A percentile compares a stretch with the other conserved stretches of the same genome.
Conservation (phyloP, 179 eudicot species). For the Kewa caespitosa region DNA sequence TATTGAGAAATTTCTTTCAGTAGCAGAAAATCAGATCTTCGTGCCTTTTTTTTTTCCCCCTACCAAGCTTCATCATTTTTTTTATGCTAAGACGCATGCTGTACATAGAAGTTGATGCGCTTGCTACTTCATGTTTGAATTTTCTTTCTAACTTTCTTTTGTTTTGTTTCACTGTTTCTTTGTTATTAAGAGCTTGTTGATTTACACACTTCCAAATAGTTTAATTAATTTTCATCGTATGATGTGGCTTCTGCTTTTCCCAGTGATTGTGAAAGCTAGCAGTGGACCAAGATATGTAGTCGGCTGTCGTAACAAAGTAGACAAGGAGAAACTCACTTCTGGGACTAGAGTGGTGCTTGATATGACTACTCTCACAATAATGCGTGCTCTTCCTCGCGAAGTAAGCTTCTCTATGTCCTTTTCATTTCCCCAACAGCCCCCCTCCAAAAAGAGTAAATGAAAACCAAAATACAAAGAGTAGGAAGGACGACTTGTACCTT, state of each 20-base stretch:
- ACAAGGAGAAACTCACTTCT: conserved; percentile 88
- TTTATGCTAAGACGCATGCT: background rate
- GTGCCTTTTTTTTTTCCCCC: too few relatives aligned
- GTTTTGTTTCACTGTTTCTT: background rate
- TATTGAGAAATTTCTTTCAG: background rate
- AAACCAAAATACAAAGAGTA: too few relatives aligned
- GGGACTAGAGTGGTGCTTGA: conserved; percentile 98
- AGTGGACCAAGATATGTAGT: conserved; percentile 98
- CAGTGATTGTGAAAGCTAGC: conserved; percentile 96
- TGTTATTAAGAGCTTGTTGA: background rate
- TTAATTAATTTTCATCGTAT: conserved; percentile 2
- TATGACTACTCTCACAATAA: conserved; percentile 97
- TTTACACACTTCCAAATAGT: background rate
- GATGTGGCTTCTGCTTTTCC: background rate
- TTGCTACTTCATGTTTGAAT: background rate
- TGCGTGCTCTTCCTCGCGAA: conserved; percentile 99
- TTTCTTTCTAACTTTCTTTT: background rate
- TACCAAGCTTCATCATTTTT: background rate
- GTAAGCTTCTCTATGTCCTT: conserved; percentile 37
- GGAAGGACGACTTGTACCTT: too few relatives aligned
- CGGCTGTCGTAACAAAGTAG: conserved; percentile 95
- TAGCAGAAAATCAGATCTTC: background rate
- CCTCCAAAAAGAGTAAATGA: too few relatives aligned
- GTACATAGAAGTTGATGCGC: background rate
- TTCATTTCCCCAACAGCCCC: background rate